These are phyloP conservation scores for Xylaria venustula DNA, from an alignment of 495 filamentous ascomycete species.

Conservation along the genomic window DNA sequence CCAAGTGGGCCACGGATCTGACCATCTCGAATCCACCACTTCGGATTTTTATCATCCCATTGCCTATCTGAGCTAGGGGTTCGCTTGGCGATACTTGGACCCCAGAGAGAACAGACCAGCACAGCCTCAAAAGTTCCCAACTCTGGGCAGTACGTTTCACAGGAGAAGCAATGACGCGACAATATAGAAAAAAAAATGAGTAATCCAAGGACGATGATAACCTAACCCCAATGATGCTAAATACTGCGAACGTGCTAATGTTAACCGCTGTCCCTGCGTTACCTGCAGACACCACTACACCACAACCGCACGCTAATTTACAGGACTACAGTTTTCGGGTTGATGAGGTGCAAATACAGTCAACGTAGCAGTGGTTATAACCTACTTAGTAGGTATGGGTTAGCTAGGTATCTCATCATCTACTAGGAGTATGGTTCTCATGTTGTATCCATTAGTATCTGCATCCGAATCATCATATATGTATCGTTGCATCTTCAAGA, in stretches of 20 bases:
- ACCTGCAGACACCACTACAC: too few species aligned
- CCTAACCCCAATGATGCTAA: too few species aligned
- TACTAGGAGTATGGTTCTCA: too few species aligned
- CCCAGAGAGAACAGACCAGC: neutral
- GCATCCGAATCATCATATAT: neutral
- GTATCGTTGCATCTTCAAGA: neutral
- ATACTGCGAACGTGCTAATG: too few species aligned
- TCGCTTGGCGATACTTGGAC: neutral
- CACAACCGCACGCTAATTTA: too few species aligned
- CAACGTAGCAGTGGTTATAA: too few species aligned
- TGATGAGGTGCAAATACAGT: too few species aligned
- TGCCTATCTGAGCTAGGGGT: neutral
- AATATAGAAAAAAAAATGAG: neutral
- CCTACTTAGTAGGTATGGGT: too few species aligned
- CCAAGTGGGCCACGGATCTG: constrained; percentile 24
- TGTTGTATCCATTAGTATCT: neutral
- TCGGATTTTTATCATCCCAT: neutral
- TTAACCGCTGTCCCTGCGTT: too few species aligned
- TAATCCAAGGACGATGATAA: too few species aligned
- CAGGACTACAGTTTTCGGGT: too few species aligned
- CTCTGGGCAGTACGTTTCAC: neutral
- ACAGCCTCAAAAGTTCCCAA: constrained; percentile 1
- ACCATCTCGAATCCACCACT: constrained; percentile 9
- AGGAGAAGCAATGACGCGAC: neutral
- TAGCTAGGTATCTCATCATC: too few species aligned